A percentile compares a stretch with the other conserved stretches of the same genome.
Evolutionary conservation across 116 monocot genomes (phyloP).

Genomic region (Zostera marina): DNA sequence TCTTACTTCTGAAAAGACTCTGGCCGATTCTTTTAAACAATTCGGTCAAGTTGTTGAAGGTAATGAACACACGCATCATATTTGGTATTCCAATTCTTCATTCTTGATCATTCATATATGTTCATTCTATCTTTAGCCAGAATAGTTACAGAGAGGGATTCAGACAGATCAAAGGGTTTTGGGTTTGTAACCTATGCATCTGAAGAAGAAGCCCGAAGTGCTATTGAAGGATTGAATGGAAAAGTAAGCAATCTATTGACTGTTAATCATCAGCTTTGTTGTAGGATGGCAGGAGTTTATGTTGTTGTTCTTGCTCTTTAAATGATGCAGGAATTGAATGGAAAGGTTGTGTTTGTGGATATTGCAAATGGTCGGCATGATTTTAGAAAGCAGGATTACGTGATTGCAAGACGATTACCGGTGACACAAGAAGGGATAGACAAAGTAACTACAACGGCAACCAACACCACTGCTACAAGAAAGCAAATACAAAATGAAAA

Average conservation of each 20-base stretch:
- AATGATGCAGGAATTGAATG: conserved; percentile 45
- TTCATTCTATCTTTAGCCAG: conserved; percentile 30
- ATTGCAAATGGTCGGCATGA: conserved; percentile 38
- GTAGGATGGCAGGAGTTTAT: background rate
- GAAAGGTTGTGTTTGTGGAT: conserved; percentile 69
- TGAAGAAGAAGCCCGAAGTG: conserved; percentile 61
- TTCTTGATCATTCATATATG: background rate
- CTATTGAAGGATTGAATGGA: conserved; percentile 63
- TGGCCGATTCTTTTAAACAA: conserved; percentile 66
- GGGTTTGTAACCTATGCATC: conserved; percentile 85
- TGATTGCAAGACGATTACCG: conserved; percentile 50
- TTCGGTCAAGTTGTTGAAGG: conserved; percentile 84
- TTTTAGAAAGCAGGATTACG: conserved; percentile 7
- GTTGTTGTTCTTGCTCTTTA: background rate
- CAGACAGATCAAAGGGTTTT: conserved; percentile 69
- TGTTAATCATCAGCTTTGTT: background rate
- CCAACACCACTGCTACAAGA: no score
- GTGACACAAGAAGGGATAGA: background rate
- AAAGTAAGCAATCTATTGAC: conserved; percentile 24
- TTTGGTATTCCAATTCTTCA: background rate
- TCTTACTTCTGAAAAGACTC: conserved; percentile 49
- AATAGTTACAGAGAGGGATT: conserved; percentile 47
- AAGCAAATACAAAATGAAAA: no score
- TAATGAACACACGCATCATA: conserved; percentile 4
- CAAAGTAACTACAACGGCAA: no score